Evolutionary conservation across 2,329 filamentous ascomycete species (phyloP).

Genomic region (Alternaria sp.): DNA sequence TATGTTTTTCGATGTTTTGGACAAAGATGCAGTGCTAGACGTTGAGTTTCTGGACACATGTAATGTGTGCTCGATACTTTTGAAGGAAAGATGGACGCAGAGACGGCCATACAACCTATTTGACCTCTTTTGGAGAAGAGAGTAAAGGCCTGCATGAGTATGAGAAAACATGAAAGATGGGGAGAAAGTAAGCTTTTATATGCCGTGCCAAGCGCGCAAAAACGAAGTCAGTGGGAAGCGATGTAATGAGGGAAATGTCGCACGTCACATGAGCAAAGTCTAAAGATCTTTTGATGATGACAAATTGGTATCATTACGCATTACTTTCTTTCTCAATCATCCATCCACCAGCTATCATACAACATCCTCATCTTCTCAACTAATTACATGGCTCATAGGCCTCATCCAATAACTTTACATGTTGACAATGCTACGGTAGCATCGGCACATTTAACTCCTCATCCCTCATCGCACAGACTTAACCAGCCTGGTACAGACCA

Average conservation of each 20-base stretch:
- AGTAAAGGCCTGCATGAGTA: too few relatives aligned
- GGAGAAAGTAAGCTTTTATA: too few relatives aligned
- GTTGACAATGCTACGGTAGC: not conserved
- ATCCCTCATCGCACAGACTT: conserved; percentile 19
- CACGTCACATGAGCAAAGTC: not conserved
- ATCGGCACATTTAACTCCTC: not conserved
- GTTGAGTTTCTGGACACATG: too few relatives aligned
- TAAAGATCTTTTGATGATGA: not conserved
- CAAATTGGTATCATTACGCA: conserved; percentile 11
- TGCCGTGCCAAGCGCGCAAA: too few relatives aligned
- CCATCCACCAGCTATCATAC: conserved; percentile 2
- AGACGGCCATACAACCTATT: too few relatives aligned
- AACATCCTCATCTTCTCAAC: not conserved
- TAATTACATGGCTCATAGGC: conserved; percentile 11
- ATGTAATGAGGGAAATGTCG: not conserved
- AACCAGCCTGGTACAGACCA: conserved; percentile 79
- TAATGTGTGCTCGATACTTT: too few relatives aligned
- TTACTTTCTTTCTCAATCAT: conserved; percentile 1
- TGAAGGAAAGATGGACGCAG: too few relatives aligned
- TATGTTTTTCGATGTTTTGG: too few relatives aligned
- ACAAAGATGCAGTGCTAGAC: not conserved
- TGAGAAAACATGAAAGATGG: too few relatives aligned
- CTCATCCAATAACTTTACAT: not conserved
- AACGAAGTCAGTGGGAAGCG: too few relatives aligned
- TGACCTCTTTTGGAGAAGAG: too few relatives aligned